Percentiles rank a stretch among this genome's conserved stretches.
phyloP scores from a whole-genome alignment of 1,139 yeast species.

The Yamadazyma epiphylla region DNA sequence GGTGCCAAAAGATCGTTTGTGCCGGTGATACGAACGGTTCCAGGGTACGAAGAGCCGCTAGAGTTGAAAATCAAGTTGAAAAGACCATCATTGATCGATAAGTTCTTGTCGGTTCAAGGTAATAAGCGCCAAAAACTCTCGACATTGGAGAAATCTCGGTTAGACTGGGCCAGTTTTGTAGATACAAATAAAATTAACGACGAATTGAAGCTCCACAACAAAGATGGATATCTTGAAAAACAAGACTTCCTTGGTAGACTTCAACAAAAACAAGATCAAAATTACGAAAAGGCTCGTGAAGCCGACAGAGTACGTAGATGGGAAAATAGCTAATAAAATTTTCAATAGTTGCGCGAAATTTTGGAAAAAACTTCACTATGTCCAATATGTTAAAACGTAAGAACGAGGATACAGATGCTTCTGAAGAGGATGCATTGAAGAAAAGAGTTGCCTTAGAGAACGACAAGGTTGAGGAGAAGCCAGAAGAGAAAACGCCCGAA shows the following conservation, averaged over 20 bases:
- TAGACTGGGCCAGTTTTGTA: constrained; percentile 95
- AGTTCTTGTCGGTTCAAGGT: constrained; percentile 29
- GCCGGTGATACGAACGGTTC: constrained; percentile 35
- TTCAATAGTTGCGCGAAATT: not conserved
- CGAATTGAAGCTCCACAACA: constrained; percentile 73
- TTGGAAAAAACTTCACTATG: constrained; percentile 7
- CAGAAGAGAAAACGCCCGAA: constrained; percentile 8
- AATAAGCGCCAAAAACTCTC: constrained; percentile 63
- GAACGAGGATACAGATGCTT: constrained; percentile 52
- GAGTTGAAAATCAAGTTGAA: constrained; percentile 47
- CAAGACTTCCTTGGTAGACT: constrained; percentile 86
- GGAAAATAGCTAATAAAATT: constrained; percentile 11
- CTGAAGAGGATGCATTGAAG: constrained; percentile 31
- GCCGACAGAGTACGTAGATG: constrained; percentile 30
- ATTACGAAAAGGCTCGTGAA: constrained; percentile 56
- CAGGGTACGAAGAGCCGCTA: constrained; percentile 27
- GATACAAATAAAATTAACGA: constrained; percentile 81
- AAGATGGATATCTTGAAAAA: constrained; percentile 82
- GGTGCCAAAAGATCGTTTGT: constrained; percentile 22
- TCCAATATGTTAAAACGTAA: constrained; percentile 52
- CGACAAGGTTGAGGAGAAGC: constrained; percentile 34
- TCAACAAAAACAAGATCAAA: constrained; percentile 60
- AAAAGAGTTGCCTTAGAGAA: constrained; percentile 74
- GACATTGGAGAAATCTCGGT: constrained; percentile 85
- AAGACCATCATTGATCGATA: constrained; percentile 75